Evolutionary conservation across 352 stramenopile genomes (phyloP).

Genomic region (Phytophthora idaei): DNA sequence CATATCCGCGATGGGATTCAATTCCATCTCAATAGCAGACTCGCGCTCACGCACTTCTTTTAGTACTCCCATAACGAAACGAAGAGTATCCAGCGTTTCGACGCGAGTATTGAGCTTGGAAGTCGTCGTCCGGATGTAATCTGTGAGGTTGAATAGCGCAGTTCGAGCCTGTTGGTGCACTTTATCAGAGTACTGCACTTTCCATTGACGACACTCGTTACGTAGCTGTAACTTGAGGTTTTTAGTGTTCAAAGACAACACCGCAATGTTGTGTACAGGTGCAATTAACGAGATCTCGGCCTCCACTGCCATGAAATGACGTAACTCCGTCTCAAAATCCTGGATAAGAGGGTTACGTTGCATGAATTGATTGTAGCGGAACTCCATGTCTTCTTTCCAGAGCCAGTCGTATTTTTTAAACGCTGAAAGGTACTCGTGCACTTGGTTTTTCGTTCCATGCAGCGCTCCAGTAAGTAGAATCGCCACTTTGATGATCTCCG

Average conservation of each 20-base stretch:
- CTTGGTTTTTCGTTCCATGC: slow-evolving; percentile 86
- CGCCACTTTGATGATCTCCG: slow-evolving; percentile 89
- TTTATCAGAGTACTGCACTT: slow-evolving; percentile 84
- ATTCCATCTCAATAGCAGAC: slow-evolving; percentile 90
- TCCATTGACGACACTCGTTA: slow-evolving; percentile 88
- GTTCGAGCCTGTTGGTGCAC: slow-evolving; percentile 78
- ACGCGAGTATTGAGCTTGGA: slow-evolving; percentile 71
- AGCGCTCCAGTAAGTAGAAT: slow-evolving; percentile 85
- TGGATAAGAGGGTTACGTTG: slow-evolving; percentile 79
- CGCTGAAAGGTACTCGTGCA: slow-evolving; percentile 79
- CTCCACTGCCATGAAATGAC: slow-evolving; percentile 84
- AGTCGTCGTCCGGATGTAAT: slow-evolving; percentile 83
- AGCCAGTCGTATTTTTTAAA: slow-evolving; percentile 92
- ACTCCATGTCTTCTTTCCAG: slow-evolving; percentile 91
- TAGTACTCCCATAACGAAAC: slow-evolving; percentile 86
- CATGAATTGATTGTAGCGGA: slow-evolving; percentile 87
- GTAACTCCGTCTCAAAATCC: slow-evolving; percentile 83
- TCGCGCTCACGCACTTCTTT: slow-evolving; percentile 87
- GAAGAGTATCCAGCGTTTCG: slow-evolving; percentile 74
- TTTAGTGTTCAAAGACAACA: slow-evolving; percentile 86
- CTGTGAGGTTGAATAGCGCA: slow-evolving; percentile 67
- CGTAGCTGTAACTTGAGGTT: slow-evolving; percentile 88
- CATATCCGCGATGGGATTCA: slow-evolving; percentile 90
- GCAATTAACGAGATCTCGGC: slow-evolving; percentile 79
- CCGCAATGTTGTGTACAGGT: slow-evolving; percentile 85